phyloP scores from a whole-genome alignment of 2,329 filamentous ascomycete genomes.

The Penicillium sumatraense region DNA sequence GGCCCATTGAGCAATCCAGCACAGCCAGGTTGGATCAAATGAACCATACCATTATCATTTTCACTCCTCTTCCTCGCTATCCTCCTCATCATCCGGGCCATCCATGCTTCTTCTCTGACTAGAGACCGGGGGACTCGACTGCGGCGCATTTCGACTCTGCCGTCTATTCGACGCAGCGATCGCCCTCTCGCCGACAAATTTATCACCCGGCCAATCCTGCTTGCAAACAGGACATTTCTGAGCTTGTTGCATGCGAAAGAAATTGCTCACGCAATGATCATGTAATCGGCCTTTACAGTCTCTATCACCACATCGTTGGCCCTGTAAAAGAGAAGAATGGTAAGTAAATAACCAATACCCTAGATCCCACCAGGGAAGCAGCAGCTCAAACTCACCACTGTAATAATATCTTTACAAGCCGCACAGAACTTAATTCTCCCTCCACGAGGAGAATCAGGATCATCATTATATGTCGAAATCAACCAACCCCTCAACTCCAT shows the following conservation, averaged over 20 bases:
- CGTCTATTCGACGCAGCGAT: constrained; percentile 25
- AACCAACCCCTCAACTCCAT: constrained; percentile 87
- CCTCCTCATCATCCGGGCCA: background rate
- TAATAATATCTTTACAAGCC: constrained; percentile 88
- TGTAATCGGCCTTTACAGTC: constrained; percentile 75
- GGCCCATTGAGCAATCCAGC: too few relatives aligned
- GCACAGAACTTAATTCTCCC: constrained; percentile 84
- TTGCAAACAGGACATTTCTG: constrained; percentile 67
- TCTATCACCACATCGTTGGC: constrained; percentile 73
- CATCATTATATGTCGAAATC: constrained; percentile 86
- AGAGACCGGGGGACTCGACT: background rate
- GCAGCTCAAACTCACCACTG: constrained; percentile 57
- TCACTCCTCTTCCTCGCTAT: background rate
- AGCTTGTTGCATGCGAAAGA: constrained; percentile 69
- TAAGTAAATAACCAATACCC: background rate
- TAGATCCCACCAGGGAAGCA: background rate
- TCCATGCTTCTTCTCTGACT: background rate
- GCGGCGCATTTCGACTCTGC: constrained; percentile 6
- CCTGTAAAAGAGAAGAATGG: constrained; percentile 44
- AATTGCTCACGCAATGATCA: constrained; percentile 73
- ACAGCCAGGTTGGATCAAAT: background rate
- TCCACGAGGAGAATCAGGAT: constrained; percentile 52
- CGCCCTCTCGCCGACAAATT: constrained; percentile 59
- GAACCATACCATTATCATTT: too few relatives aligned
- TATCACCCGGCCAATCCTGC: constrained; percentile 55